Conservation (phyloP, 2,329 filamentous ascomycete genomes). For the Ciborinia camelliae region DNA sequence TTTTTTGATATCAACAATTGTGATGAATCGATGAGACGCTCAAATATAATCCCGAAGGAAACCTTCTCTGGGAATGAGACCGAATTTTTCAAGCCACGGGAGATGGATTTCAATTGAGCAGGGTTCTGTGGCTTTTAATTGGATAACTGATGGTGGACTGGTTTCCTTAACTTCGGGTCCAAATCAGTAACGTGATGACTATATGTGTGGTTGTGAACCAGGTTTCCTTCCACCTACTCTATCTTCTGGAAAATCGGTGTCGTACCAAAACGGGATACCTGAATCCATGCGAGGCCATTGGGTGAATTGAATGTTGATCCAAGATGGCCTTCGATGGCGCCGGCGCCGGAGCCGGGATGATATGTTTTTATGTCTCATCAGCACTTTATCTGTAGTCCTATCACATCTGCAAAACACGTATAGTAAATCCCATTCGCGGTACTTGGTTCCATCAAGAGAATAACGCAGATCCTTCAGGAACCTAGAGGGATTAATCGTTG, state of each 20-base stretch:
- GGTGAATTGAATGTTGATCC: not conserved
- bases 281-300: not conserved
- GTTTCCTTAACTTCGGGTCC: constrained; percentile 27
- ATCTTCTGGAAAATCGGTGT: constrained; percentile 4
- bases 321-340: not conserved
- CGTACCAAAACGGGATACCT: not conserved
- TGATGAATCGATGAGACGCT: not conserved
- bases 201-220: constrained; percentile 31
- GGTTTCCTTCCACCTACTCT: not conserved
- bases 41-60: not conserved
- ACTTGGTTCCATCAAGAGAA: constrained; percentile 6
- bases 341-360: not conserved
- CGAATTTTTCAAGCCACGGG: constrained; percentile 8
- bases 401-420: constrained; percentile 25
- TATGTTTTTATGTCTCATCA: not conserved
- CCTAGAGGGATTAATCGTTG: constrained; percentile 12
- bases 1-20: not conserved
- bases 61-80: constrained; percentile 15
- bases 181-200: constrained; percentile 34
- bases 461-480: constrained; percentile 11
- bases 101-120: constrained; percentile 17
- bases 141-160: constrained; percentile 21
- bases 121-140: constrained; percentile 32
- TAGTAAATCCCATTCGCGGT: constrained; percentile 28
- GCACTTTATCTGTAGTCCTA: constrained; percentile 22